These are phyloP conservation scores for Ilex paraguariensis DNA, from an alignment of 305 asterid species.

Conservation along the genomic window DNA sequence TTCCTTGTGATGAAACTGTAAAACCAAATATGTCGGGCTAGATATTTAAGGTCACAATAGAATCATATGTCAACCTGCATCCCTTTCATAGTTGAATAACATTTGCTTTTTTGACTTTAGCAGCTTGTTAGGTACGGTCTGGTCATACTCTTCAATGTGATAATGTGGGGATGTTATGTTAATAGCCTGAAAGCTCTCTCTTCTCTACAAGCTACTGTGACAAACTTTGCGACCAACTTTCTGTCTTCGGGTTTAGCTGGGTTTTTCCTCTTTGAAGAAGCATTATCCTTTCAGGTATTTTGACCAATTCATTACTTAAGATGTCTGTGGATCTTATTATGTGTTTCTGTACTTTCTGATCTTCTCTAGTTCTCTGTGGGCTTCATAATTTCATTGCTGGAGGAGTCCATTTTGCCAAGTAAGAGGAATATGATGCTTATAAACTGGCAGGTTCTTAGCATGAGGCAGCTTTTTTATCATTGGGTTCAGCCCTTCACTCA, in stretches of 20 bases:
- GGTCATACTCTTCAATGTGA: constrained; percentile 60
- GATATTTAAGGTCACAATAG: too few relatives aligned
- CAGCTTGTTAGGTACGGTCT: constrained; percentile 59
- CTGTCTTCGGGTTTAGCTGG: constrained; percentile 85
- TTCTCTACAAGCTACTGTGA: constrained; percentile 87
- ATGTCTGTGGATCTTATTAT: not conserved
- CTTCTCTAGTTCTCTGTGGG: too few relatives aligned
- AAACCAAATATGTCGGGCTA: too few relatives aligned
- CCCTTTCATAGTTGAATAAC: constrained; percentile 3
- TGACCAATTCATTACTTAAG: not conserved
- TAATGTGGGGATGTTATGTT: constrained; percentile 96
- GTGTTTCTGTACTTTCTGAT: not conserved
- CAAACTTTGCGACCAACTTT: constrained; percentile 86
- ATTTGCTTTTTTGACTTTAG: constrained; percentile 6
- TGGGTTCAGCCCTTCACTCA: too few relatives aligned
- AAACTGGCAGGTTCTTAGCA: too few relatives aligned
- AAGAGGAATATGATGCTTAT: too few relatives aligned
- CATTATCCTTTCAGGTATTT: constrained; percentile 57
- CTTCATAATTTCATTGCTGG: too few relatives aligned
- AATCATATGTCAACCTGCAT: too few relatives aligned
- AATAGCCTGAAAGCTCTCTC: constrained; percentile 87
- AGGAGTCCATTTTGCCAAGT: too few relatives aligned
- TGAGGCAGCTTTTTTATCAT: too few relatives aligned
- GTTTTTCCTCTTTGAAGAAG: constrained; percentile 65
- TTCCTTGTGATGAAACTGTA: too few relatives aligned